Evolutionary conservation across 768 basidiomycete genomes (phyloP), one percentile per base, ranked within the genome.

Genomic region (Coprinopsis strossmayeri): DNA sequence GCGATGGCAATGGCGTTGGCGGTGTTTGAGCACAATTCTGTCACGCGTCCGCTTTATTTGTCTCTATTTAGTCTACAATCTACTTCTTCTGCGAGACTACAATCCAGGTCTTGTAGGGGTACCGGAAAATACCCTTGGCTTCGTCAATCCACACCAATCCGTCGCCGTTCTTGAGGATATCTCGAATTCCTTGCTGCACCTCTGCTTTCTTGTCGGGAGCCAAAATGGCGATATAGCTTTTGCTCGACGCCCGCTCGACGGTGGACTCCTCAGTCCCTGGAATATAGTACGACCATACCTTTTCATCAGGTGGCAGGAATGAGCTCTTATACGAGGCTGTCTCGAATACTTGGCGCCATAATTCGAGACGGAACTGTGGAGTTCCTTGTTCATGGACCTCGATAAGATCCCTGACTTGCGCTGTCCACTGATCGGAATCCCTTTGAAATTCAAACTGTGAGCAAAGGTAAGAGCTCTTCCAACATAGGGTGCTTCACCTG

Each of bases 181-280:
- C 69, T 37, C 71, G 65, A 24, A 91, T 60, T 39, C 78, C 71
- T 9, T 67, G 55, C 20, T 65, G 61, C 27, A 92, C 72, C 34
- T 72, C 66, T 11, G 63, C 62, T 64, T 77, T 84, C 56, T 81
- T 75, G n/a, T 74, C 74, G 1, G 74, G 75, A 2, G 74, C 66
- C 28, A 85, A 69, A 18, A 84, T 64, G 0, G 85, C 73, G 37
- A 93, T 80, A 63, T 93, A 96, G 55, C 89, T 92, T 69, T 95
- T 96, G 66, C 82, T 91, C 50, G 72, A 70, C 1, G 82, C 82
- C 43, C 92, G 71, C 46, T 90, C 71, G 30, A 88, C 65, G 5
- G 76, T 80, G 17, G 69, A 69, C 10, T 86, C 70, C 26, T 73
- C 66, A 1, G 77, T 82, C 0, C 77, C 72, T 5, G 70, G 68